phyloP scores from a whole-genome alignment of 2,329 filamentous ascomycete species.

The Fusarium marasasianum region DNA sequence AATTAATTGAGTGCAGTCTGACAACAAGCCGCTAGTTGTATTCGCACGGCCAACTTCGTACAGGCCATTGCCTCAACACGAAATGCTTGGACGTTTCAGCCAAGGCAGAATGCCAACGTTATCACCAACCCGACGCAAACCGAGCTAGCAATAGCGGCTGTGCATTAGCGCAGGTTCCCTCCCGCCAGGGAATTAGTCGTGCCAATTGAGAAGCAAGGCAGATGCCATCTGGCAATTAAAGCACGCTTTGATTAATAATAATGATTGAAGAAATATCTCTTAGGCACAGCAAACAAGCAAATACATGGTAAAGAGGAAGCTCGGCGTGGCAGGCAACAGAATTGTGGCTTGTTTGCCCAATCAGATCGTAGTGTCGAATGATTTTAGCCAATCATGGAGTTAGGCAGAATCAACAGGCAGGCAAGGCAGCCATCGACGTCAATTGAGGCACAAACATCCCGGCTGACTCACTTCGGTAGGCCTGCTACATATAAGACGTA shows the following conservation, averaged over 20 bases:
- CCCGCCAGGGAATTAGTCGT: not conserved
- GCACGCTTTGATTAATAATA: accelerated
- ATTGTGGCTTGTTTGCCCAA: not conserved
- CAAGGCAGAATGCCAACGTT: not conserved
- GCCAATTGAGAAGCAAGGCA: not conserved
- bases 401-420: slow-evolving; percentile 9
- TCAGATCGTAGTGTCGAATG: not conserved
- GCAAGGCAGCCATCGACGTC: slow-evolving; percentile 7
- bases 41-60: accelerated
- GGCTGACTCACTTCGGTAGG: not conserved
- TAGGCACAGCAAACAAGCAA: too few species aligned
- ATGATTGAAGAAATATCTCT: accelerated
- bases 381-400: not conserved
- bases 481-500: not conserved
- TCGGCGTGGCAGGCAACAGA: slow-evolving; percentile 23
- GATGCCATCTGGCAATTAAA: not conserved
- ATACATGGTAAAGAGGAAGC: not conserved
- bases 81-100: not conserved
- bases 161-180: not conserved
- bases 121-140: not conserved
- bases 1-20: not conserved
- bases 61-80: not conserved
- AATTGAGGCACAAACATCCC: not conserved
- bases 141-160: not conserved
- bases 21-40: not conserved